phyloP scores from a whole-genome alignment of 768 basidiomycete species.

The Pleurotus cornucopiae region DNA sequence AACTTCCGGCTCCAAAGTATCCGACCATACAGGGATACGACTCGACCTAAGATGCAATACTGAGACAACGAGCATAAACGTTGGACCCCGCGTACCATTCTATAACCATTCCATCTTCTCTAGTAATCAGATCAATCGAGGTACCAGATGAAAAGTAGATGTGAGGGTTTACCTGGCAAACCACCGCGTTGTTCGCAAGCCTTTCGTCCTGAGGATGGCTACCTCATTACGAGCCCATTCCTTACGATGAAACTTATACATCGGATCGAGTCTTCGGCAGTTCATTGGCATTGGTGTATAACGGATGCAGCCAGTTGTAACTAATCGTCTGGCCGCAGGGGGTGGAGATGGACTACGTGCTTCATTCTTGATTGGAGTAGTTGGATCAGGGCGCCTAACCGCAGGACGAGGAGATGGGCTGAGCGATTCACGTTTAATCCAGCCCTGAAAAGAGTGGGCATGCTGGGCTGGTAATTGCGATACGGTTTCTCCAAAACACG shows the following conservation, averaged over 20 bases:
- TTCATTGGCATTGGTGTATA: neutral
- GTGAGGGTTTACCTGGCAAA: neutral
- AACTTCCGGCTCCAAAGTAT: neutral
- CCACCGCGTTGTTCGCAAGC: neutral
- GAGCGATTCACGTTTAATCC: neutral
- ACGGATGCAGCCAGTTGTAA: neutral
- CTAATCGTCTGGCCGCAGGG: neutral
- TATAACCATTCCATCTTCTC: conserved; percentile 7
- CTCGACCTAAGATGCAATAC: neutral
- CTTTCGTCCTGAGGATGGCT: neutral
- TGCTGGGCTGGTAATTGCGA: neutral
- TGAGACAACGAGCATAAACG: neutral
- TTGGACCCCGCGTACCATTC: neutral
- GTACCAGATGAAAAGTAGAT: neutral
- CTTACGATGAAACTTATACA: neutral
- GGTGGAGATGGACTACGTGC: conserved; percentile 2
- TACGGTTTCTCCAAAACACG: neutral
- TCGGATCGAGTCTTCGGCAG: neutral
- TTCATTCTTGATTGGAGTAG: neutral
- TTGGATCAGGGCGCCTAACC: neutral
- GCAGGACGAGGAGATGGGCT: neutral
- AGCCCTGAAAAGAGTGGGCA: neutral
- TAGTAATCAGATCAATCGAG: neutral
- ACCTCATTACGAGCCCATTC: conserved; percentile 3
- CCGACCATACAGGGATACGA: conserved; percentile 1